Base-by-base conservation (phyloP, 371 early-diverging fungal genomes). In the Batrachochytrium dendrobatidis region DNA sequence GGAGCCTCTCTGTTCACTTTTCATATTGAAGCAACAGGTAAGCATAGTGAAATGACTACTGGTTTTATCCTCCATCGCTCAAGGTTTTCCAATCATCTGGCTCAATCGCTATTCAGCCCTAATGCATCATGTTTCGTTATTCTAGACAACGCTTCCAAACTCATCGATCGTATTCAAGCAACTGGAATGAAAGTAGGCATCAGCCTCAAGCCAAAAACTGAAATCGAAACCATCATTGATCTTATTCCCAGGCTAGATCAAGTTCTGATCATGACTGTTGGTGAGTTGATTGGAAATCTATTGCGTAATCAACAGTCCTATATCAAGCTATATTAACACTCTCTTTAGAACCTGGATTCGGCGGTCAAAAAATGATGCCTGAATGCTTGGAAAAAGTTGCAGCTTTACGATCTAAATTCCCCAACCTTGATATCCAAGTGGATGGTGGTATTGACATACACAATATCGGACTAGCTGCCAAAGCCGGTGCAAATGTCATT, bases 191-290 rank as follows among this genome's bases (percentile, higher is more conserved):
- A 88, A 75, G 91, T 89, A 35, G 96, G 98, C 54, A 82, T 98
- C 29, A 92, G 96, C 1, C 71, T 99, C 51, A 96, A 95, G 72
- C 99, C 99, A 4, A 80, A 81, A 51, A 97, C 98, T 0, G 83
- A 86, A 6, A 81, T 91, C 25, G 88, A 89, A n/a, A 62, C 75
- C 0, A 85, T 91, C 2, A 75, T 83, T 46, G 75, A 79, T 15
- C 68, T 88, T 34, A 88, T 81, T 25, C 76, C 81, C 25, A 71
- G 80, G 64, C 82, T 89, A 52, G 96, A 95, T 61, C 88, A 91
- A 87, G 85, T 97, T 31, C 78, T 99, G 45, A 82, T 98, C 44
- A 99, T 99, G 99, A 98, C 98, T 0, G 99, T 99, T 33, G 71
- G 71, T 71, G 35, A 18, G 68, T 65, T 26, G 20, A 15, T n/a